Conservation (phyloP, 352 stramenopile genomes). For the Phytophthora tentaculata region DNA sequence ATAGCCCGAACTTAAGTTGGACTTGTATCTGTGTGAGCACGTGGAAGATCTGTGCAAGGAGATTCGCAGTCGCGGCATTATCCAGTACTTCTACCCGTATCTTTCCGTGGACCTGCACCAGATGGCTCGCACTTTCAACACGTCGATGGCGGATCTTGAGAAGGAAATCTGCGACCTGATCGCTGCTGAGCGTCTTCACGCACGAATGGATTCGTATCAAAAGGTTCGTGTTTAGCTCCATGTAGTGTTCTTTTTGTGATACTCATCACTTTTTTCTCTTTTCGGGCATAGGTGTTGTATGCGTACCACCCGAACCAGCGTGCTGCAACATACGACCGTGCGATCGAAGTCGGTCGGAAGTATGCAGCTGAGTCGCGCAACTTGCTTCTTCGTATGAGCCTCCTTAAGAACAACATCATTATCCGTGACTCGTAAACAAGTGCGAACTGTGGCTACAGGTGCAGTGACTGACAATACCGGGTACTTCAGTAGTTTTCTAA, state of each 20-base stretch:
- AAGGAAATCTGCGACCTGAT: constrained; percentile 86
- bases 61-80: constrained; percentile 86
- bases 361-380: constrained; percentile 86
- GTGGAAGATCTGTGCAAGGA: constrained; percentile 78
- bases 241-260: constrained; percentile 1
- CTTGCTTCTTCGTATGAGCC: constrained; percentile 83
- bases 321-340: constrained; percentile 75
- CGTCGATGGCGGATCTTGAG: constrained; percentile 61
- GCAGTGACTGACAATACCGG: neutral
- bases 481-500: constrained; percentile 28
- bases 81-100: constrained; percentile 92
- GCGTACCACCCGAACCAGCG: constrained; percentile 84
- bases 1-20: constrained; percentile 73
- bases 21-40: constrained; percentile 82
- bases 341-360: constrained; percentile 82
- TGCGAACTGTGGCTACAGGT: neutral
- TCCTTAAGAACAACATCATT: constrained; percentile 88
- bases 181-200: constrained; percentile 68
- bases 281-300: constrained; percentile 63
- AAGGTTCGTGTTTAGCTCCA: constrained; percentile 51
- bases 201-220: constrained; percentile 89
- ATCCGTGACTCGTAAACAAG: constrained; percentile 66
- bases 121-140: constrained; percentile 90
- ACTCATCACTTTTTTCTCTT: neutral
- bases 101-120: constrained; percentile 85